Base-by-base conservation (phyloP, 2,329 filamentous ascomycete species). In the Pseudogymnoascus sp. region DNA sequence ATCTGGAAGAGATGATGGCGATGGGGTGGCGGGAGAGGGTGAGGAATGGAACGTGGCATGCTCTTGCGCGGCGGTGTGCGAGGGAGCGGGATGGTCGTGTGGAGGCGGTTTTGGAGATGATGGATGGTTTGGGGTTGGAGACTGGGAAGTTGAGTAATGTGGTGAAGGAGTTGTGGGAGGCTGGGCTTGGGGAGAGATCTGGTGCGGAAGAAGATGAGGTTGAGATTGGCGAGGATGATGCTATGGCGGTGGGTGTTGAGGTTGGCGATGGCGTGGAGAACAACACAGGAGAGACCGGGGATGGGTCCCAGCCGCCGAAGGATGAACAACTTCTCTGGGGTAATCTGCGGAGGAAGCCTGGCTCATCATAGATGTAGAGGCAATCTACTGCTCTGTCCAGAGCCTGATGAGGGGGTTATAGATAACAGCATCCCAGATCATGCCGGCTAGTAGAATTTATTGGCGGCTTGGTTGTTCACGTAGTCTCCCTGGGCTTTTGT, bases 1-100 rank as follows among this genome's bases (percentile, higher is more conserved):
- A 82, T 67, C 75, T 81, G 6, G 74, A 78, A 42, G 81, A 83
- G 70, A 82, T 83, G 81, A 69, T 72, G 19, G 64, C 65, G 8
- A 72, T 75, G 35, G 77, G 77, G 1, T 72, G 72, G 13, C 68
- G 72, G 26, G 63, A 64, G 26, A 66, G 31, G 19, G 29, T 50
- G 13, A 62, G 63, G 53, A 42, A 35, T 16, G 63, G 63, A 24
- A 64, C 63, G 21, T 64, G 53, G 38, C 61, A 35, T 62, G 63
- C 63, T 8, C 13, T 78, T 64, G 72, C 73, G 4, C 64, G 65
- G 40, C 65, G 66, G 31, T 67, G 70, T 16, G 66, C 71, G 10
- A 64, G 65, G 38, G 67, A 65, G 19, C 64, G 67, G 6, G 75
- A 78, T 70, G 61, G 64, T 62, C 68, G 75, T 64, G 70, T 71